Evolutionary conservation across 345 rosid genomes (phyloP).

Genomic region (Syzygium aqueum): DNA sequence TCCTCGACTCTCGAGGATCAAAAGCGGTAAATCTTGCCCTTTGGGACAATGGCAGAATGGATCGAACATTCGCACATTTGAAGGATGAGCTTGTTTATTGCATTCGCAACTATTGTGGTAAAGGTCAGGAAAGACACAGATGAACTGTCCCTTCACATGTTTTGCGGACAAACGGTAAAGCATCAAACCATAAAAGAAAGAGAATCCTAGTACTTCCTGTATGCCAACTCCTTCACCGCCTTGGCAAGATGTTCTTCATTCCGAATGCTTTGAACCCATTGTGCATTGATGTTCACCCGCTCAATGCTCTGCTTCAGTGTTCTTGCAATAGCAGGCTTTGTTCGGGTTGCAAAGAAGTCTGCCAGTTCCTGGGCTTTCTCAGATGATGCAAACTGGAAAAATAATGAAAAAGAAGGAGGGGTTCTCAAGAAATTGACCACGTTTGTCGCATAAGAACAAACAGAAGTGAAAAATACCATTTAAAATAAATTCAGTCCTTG

Average conservation of each 20-base stretch:
- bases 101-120: background rate
- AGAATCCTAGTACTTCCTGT: slow-evolving; percentile 16
- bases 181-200: background rate
- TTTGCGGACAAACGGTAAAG: background rate
- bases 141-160: background rate
- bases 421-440: background rate
- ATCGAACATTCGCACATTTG: too few species aligned
- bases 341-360: slow-evolving; percentile 35
- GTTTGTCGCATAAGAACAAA: background rate
- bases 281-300: slow-evolving; percentile 57
- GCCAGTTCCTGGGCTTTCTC: background rate
- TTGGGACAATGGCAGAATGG: background rate
- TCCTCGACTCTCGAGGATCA: background rate
- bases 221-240: slow-evolving; percentile 38
- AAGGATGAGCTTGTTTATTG: background rate
- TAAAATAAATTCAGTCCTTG: background rate
- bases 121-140: background rate
- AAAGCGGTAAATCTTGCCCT: background rate
- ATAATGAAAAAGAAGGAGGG: background rate
- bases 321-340: slow-evolving; percentile 54
- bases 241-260: slow-evolving; percentile 36
- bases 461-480: background rate
- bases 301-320: slow-evolving; percentile 90
- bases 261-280: slow-evolving; percentile 59
- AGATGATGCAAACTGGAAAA: background rate